phyloP scores from a whole-genome alignment of 257 asterid genomes.

The Plantago elongata region DNA sequence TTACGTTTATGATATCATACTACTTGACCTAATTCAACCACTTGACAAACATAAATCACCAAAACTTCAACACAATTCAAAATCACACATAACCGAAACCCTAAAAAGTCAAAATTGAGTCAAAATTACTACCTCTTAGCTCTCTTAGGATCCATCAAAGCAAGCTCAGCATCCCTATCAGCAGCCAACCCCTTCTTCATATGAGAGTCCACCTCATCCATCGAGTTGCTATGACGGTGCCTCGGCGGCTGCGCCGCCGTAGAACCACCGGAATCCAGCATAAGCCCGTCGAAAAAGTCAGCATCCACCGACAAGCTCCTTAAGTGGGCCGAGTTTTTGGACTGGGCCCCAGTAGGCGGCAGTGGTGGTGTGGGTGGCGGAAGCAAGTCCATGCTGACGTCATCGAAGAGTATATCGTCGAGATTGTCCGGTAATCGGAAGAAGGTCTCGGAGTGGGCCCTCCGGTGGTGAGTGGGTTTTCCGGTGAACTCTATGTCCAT shows the following conservation, averaged over 20 bases:
- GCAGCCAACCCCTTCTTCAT: constrained; percentile 65
- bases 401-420: constrained; percentile 58
- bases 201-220: constrained; percentile 68
- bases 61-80: background rate
- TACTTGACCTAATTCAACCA: background rate
- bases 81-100: background rate
- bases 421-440: constrained; percentile 18
- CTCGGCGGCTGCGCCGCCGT: constrained; percentile 30
- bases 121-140: constrained; percentile 69
- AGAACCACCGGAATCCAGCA: constrained; percentile 22
- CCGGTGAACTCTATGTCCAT: constrained; percentile 63
- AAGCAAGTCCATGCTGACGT: constrained; percentile 35
- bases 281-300: constrained; percentile 50
- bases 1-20: no score
- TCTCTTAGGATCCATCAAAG: constrained; percentile 84
- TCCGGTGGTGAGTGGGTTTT: constrained; percentile 67
- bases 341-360: constrained; percentile 23
- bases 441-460: constrained; percentile 69
- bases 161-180: constrained; percentile 73
- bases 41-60: background rate
- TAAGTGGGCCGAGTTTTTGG: constrained; percentile 32
- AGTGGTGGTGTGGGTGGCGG: constrained; percentile 31
- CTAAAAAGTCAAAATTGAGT: background rate
- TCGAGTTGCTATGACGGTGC: constrained; percentile 73
- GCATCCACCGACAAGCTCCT: constrained; percentile 66